These are phyloP conservation scores for Myriosclerotinia curreyana DNA, from an alignment of 2,329 filamentous ascomycete species.

Conservation along the genomic window DNA sequence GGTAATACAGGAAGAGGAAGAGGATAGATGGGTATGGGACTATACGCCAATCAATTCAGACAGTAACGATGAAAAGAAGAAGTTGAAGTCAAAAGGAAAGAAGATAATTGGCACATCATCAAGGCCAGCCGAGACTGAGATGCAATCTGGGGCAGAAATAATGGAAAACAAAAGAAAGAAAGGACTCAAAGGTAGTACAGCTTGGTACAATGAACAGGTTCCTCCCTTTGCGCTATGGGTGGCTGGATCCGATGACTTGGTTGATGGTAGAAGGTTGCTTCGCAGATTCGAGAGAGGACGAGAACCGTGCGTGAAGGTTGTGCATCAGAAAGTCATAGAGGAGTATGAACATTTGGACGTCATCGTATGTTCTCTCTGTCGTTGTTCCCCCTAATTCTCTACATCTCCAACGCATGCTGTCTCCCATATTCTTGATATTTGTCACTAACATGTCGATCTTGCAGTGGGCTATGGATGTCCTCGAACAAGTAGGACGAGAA, in stretches of 20 bases:
- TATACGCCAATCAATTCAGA: constrained; percentile 4
- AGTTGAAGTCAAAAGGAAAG: background rate
- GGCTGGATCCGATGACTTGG: constrained; percentile 75
- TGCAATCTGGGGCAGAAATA: constrained; percentile 40
- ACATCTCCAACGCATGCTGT: background rate
- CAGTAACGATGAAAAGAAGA: background rate
- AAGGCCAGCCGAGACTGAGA: constrained; percentile 27
- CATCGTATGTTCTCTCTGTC: constrained; percentile 44
- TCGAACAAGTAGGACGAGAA: constrained; percentile 79
- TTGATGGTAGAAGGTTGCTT: constrained; percentile 75
- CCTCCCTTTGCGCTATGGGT: constrained; percentile 90
- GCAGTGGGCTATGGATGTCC: constrained; percentile 80
- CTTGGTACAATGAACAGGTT: constrained; percentile 78
- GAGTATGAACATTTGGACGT: constrained; percentile 94
- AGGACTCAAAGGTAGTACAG: constrained; percentile 50
- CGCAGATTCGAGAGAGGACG: constrained; percentile 70
- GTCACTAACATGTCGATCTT: background rate
- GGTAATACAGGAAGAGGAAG: constrained; percentile 56
- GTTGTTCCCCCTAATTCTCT: too few species aligned
- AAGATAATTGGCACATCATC: background rate
- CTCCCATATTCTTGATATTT: too few species aligned
- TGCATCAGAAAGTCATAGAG: constrained; percentile 78
- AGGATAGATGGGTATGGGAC: constrained; percentile 40
- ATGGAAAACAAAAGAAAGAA: constrained; percentile 8
- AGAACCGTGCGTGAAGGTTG: constrained; percentile 77